These are phyloP conservation scores for Hypoxylon subgilvum DNA, from an alignment of 495 filamentous ascomycete species.

Conservation along the genomic window DNA sequence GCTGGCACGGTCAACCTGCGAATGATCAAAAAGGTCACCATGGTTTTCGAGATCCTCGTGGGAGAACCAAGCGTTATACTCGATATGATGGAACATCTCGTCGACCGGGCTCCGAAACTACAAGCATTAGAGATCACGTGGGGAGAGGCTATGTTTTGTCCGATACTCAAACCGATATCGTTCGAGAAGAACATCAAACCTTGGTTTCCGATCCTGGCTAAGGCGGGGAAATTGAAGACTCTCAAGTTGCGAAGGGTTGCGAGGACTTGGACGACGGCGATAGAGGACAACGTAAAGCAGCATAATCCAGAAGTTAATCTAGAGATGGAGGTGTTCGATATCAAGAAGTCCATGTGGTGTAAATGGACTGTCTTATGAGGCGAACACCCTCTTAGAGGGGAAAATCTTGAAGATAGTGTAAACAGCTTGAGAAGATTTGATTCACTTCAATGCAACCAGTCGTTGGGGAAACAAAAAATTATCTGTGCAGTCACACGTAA, in stretches of 20 bases:
- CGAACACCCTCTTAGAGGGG: neutral
- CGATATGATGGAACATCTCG: neutral
- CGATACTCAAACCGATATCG: neutral
- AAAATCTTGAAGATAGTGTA: too few species aligned
- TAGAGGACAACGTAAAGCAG: neutral
- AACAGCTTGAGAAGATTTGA: too few species aligned
- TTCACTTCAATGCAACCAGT: too few species aligned
- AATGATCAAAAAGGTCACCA: neutral
- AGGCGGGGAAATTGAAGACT: neutral
- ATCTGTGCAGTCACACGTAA: too few species aligned
- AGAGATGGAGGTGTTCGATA: neutral
- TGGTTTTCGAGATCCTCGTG: neutral
- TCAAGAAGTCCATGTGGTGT: too few species aligned
- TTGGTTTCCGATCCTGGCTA: neutral
- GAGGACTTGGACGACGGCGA: neutral
- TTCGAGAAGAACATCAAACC: neutral
- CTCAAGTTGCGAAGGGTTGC: neutral
- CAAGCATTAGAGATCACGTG: neutral
- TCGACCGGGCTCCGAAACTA: neutral
- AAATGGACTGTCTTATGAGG: too few species aligned
- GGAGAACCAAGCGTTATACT: neutral
- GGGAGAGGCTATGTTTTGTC: neutral
- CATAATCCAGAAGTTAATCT: neutral
- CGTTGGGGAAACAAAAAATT: too few species aligned
- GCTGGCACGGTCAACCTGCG: neutral